Evolutionary conservation across 257 asterid genomes (phyloP).

Genomic region (Fraxinus excelsior): DNA sequence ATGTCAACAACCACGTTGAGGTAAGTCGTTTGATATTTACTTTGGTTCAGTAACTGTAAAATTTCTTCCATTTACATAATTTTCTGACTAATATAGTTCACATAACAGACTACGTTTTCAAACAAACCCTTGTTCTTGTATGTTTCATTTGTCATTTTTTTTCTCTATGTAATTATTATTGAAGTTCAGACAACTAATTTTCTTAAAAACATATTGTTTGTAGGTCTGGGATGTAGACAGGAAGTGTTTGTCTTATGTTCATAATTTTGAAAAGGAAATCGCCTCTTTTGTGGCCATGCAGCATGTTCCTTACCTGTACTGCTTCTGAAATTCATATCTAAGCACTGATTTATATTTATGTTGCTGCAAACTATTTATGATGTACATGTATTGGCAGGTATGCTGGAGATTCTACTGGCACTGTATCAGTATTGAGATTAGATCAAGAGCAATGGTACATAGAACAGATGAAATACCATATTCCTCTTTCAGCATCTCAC

Average conservation of each 20-base stretch:
- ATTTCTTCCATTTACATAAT: neutral
- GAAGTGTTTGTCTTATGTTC: constrained; percentile 53
- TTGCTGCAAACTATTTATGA: constrained; percentile 16
- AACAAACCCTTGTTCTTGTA: neutral
- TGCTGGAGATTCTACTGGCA: constrained; percentile 77
- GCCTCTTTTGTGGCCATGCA: constrained; percentile 59
- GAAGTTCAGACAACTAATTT: constrained; percentile 19
- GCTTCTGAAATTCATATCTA: neutral
- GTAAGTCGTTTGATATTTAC: constrained; percentile 36
- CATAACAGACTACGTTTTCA: neutral
- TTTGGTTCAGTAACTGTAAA: neutral
- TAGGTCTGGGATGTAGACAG: constrained; percentile 88
- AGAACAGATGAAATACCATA: constrained; percentile 70
- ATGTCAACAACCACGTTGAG: constrained; percentile 75
- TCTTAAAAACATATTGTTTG: constrained; percentile 20
- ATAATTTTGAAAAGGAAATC: constrained; percentile 63
- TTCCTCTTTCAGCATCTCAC: constrained; percentile 73
- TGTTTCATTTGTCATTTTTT: neutral
- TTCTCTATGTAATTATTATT: neutral
- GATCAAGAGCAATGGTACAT: constrained; percentile 43
- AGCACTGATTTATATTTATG: constrained; percentile 9
- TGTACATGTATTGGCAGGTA: constrained; percentile 52
- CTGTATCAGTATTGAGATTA: constrained; percentile 64
- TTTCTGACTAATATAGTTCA: neutral
- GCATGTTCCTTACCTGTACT: constrained; percentile 69